These are phyloP conservation scores for Colletotrichum lindemuthianum DNA, from an alignment of 2,329 filamentous ascomycete genomes.

Conservation along the genomic window DNA sequence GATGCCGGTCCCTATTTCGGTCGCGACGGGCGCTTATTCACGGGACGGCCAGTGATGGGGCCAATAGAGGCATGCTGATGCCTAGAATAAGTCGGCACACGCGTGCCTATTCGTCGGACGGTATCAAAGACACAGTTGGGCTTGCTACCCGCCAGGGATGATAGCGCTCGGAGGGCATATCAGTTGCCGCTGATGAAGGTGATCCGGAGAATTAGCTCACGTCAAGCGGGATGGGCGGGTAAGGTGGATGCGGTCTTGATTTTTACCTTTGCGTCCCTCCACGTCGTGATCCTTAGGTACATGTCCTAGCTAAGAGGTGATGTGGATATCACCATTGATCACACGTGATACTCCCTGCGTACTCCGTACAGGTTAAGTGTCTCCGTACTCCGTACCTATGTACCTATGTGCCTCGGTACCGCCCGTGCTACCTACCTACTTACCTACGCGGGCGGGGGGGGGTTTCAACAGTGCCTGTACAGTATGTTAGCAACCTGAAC, in stretches of 20 bases:
- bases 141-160: slow-evolving; percentile 11
- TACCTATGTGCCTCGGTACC: too few relatives aligned
- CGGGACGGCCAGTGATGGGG: slow-evolving; percentile 9
- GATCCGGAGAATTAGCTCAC: slow-evolving; percentile 23
- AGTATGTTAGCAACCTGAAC: too few relatives aligned
- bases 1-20: slow-evolving; percentile 29
- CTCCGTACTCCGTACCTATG: too few relatives aligned
- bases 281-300: too few relatives aligned
- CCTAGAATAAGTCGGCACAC: slow-evolving; percentile 1
- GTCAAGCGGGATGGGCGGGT: slow-evolving; percentile 28
- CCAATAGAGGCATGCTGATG: slow-evolving; percentile 12
- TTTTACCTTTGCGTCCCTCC: too few relatives aligned
- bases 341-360: too few relatives aligned
- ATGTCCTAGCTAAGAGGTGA: too few relatives aligned
- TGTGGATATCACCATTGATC: too few relatives aligned
- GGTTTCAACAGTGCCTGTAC: too few relatives aligned
- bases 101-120: slow-evolving; percentile 10
- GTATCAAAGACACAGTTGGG: slow-evolving; percentile 5
- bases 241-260: not conserved
- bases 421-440: too few relatives aligned
- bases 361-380: too few relatives aligned
- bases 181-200: slow-evolving; percentile 14
- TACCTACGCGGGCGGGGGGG: too few relatives aligned
- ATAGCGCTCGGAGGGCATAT: slow-evolving; percentile 7
- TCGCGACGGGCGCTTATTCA: slow-evolving; percentile 31